Base-by-base conservation (phyloP, 2,329 filamentous ascomycete species). In the Tolypocladium pustulatum region DNA sequence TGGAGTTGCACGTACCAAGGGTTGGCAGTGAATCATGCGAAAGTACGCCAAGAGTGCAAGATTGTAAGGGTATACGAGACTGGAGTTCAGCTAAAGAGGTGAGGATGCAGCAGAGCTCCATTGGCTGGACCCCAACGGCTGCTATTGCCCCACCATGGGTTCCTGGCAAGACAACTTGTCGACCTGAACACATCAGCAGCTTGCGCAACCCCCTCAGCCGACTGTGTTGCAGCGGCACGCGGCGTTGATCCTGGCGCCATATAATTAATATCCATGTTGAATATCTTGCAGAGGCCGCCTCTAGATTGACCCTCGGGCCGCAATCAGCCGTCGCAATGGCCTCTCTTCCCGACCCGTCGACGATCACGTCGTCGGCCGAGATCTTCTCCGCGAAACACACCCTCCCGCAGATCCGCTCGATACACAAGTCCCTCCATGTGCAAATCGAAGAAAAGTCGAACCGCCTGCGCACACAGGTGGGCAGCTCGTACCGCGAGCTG, bases 401-500 rank as follows among this genome's bases (percentile, higher is more conserved):
- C 20, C 78, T 87, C 22, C 84, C 83, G 1, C 83, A 86, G 69
- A 83, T 87, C 68, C 82, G 83, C 56, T 76, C 81, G 59, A 80
- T 87, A 63, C 84, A 87, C 74, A 82, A 82, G 64, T 73, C 74
- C 27, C 78, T 87, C 41, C 82, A 84, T 67, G 75, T 73, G 12
- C 77, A 81, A 63, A 79, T 85, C 64, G 84, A 86, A 62, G 84
- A 87, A 69, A 85, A 85, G 66, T 78, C 82, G 38, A 76, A 76
- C 55, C 83, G 83, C 37, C 76, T 87, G 67, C 83, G 84, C 65
- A 84, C 80, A 22, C 81, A 85, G 69, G 84, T 87, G 61, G 84
- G 84, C 64, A 79, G 76, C 60, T 85, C 82, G 67, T 97, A 97
- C 73, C 89, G 93, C 65, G 90, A 94, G 66, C 84, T 97, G 10